phyloP scores from a whole-genome alignment of 306 rosid species.

The Prunus dulcis region DNA sequence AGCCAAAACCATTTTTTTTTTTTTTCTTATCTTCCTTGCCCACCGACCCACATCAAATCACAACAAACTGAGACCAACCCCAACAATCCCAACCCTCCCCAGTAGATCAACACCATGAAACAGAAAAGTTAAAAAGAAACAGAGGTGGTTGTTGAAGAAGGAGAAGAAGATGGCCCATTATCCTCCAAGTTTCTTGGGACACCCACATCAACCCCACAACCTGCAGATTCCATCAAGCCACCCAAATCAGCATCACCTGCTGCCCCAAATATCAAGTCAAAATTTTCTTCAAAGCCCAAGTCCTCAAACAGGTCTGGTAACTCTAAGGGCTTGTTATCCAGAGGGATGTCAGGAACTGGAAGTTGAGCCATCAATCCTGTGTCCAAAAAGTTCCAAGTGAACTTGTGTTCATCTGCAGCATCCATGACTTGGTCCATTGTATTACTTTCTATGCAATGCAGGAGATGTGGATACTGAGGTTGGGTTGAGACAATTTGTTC shows the following conservation, averaged over 20 bases:
- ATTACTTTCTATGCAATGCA: conserved; percentile 31
- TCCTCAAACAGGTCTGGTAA: conserved; percentile 43
- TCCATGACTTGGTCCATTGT: conserved; percentile 36
- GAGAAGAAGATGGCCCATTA: conserved; percentile 42
- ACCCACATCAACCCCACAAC: conserved; percentile 12
- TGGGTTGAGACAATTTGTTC: neutral
- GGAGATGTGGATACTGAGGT: conserved; percentile 16
- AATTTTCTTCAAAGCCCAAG: conserved; percentile 55
- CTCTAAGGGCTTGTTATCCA: conserved; percentile 29
- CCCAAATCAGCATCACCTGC: conserved; percentile 27
- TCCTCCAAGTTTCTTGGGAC: conserved; percentile 28
- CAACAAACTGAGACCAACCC: conserved; percentile 17
- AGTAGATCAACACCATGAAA: neutral
- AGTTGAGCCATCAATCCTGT: conserved; percentile 18
- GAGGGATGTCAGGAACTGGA: conserved; percentile 33
- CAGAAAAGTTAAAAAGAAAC: conserved; percentile 41
- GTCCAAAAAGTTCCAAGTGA: conserved; percentile 61
- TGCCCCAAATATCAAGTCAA: conserved; percentile 46
- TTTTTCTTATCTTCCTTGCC: conserved; percentile 2
- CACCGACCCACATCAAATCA: conserved; percentile 22
- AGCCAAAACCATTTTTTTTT: neutral
- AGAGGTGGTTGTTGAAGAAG: conserved; percentile 56
- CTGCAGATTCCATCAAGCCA: conserved; percentile 19
- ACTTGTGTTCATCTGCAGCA: conserved; percentile 33
- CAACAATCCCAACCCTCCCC: conserved; percentile 19